These are phyloP conservation scores for Tribonema minus DNA, from an alignment of 108 stramenopile genomes.

Conservation along the genomic window DNA sequence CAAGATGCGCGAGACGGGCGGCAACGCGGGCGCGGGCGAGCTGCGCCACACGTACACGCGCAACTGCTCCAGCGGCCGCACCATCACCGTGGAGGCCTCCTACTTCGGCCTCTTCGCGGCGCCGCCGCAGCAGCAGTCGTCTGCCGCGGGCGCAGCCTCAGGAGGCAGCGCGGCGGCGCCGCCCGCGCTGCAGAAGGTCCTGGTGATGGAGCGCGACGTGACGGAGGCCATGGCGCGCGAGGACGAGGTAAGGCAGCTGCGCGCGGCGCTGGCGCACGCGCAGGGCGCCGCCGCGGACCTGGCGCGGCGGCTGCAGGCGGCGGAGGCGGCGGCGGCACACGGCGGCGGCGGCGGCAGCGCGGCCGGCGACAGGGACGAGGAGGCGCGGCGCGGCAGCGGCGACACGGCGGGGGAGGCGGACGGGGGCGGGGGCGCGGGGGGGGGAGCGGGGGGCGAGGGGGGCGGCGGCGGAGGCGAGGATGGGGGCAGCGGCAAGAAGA, in stretches of 20 bases:
- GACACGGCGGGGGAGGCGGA: neutral
- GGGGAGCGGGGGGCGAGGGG: neutral
- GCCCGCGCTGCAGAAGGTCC: neutral
- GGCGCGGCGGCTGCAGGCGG: neutral
- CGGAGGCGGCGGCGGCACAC: neutral
- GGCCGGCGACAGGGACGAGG: neutral
- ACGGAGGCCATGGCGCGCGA: neutral
- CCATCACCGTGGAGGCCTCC: neutral
- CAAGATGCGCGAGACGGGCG: neutral
- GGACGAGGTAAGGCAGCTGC: neutral
- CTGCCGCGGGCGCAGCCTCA: neutral
- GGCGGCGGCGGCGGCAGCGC: neutral
- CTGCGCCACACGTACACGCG: neutral
- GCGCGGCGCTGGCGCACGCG: neutral
- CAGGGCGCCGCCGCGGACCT: neutral
- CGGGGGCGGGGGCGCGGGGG: neutral
- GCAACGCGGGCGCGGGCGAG: neutral
- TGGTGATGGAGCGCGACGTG: neutral
- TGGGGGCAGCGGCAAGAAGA: neutral
- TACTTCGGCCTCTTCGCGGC: neutral
- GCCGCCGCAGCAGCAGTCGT: neutral
- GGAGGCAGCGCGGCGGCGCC: neutral
- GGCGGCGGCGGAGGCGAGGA: neutral
- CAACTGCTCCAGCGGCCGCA: neutral
- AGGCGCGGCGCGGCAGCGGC: too few relatives aligned